Base-by-base conservation (phyloP, 2,329 filamentous ascomycete genomes). In the Calonectria leucothoes region DNA sequence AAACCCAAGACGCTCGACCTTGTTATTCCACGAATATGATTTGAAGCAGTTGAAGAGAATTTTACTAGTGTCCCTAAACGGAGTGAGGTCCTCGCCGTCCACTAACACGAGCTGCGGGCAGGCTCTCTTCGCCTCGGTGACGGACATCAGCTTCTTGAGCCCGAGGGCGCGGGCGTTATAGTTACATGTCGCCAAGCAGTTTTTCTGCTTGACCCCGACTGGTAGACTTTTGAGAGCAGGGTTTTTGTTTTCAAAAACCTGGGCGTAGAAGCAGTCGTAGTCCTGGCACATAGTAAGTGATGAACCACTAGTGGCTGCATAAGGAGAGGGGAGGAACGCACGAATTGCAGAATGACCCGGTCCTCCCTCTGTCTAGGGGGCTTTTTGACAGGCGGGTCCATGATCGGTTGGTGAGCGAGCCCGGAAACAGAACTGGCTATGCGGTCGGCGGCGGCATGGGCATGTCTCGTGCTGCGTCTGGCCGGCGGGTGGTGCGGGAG, bases 191-290 rank as follows among this genome's bases (percentile, higher is more conserved):
- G 96, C 95, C 49, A 97, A 89, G 69, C 98, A 98, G 82, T 95
- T 94, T 85, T 98, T 98, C 85, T 98, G 96, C 84, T 96, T 94
- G 72, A 98, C 92, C 42, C 95, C 96, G 39, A 98, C 87, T 8
- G 95, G 95, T 23, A 94, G 85, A 1, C 89, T 88, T 81, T 92
- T 95, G 71, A 98, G 87, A 3, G 89, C 87, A 0, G 95, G 95
- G 76, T 94, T 92, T 82, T 94, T 93, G 76, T 93, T 93, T 85
- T 98, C 95, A 78, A 97, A 93, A 11, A 97, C 95, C 64, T 95
- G 95, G 27, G 96, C 96, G 83, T 98, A 98, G 87, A 98, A 98
- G 87, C 95, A 98, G 86, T 96, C 94, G 83, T 95, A 94, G 84
- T 94, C 92, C 92, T 93, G 45, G 51, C 35, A 48, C 70, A 33